Evolutionary conservation across 2,329 filamentous ascomycete species (phyloP), one percentile per base, ranked within the genome.

Genomic region (Alternaria arborescens): DNA sequence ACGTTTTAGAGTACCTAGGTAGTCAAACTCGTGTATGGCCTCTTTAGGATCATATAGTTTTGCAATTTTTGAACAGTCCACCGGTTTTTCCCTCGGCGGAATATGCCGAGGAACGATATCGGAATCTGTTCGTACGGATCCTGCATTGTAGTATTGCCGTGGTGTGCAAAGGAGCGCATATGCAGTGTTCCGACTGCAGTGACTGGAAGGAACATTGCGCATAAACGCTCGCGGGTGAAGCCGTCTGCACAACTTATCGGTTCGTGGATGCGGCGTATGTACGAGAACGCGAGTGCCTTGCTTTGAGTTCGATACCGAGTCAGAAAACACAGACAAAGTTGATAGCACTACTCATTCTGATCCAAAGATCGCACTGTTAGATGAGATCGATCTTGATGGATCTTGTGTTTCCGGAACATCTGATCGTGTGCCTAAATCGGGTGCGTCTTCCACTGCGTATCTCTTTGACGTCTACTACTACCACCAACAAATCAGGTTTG

Each of bases 331-430:
- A 12, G 14, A 43, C 41, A 44, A 12, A 34, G 28, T 34, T 24
- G 20, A 24, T n/a, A 20, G 32, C 46, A 50, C 32, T 50, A 32
- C 14, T 50, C 32, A 50, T 30, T 8, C 6, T 8, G 20, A 38
- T 24, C 46, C 1, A 10, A 10, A 11, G 34, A 36, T 38, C 20
- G 46, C 8, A 11, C 46, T 5, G 20, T 36, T 8, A 38, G 32
- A 50, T 38, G 28, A 40, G 24, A 41, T 41, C 38, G 50, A 52
- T 44, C 30, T 22, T 30, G 18, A 43, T 44, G 18, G 51, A 53
- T 44, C 28, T 8, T 7, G 40, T 53, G 28, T 32, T 32, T 18
- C 51, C 18, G 40, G 11, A 20, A 44, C 5, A 24, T 42, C 22
- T n/a, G 14, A 44, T 53, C 41, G 4, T 36, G 8, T 8, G 3